phyloP scores from a whole-genome alignment of 2,329 filamentous ascomycete species.

The Thielaviopsis musarum region DNA sequence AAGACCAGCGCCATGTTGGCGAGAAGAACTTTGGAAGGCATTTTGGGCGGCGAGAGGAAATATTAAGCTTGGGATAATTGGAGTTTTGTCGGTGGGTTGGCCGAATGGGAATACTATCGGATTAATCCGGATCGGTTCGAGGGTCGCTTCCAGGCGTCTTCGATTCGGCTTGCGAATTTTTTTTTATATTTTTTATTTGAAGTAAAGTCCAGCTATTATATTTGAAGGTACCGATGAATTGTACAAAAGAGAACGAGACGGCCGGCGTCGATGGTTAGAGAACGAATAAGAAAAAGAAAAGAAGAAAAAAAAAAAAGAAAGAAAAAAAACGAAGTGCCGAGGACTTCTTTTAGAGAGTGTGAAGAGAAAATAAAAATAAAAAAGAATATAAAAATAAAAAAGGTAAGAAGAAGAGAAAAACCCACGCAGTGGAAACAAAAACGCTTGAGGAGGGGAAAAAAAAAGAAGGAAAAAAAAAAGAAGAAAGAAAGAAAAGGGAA shows the following conservation, averaged over 20 bases:
- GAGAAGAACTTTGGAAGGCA: conserved; percentile 39
- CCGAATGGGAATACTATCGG: not conserved
- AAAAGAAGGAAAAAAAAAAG: not conserved
- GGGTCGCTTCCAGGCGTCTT: not conserved
- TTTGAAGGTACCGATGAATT: not conserved
- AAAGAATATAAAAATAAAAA: not conserved
- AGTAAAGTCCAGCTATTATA: not conserved
- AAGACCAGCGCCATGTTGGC: conserved; percentile 31
- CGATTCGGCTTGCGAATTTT: not conserved
- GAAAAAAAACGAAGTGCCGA: not conserved
- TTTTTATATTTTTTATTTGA: not conserved
- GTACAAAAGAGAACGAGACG: conserved; percentile 9
- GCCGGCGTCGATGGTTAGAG: not conserved
- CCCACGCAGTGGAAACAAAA: not conserved
- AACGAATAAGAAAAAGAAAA: not conserved
- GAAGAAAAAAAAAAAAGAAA: not conserved
- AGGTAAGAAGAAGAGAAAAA: not conserved
- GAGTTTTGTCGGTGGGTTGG: not conserved
- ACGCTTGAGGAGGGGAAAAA: not conserved
- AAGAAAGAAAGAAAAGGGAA: not conserved
- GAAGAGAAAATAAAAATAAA: not conserved
- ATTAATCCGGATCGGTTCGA: not conserved
- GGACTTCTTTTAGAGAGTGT: not conserved
- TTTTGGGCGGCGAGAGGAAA: conserved; percentile 15
- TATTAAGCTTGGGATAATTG: not conserved